Evolutionary conservation across 2,329 filamentous ascomycete genomes (phyloP).

Genomic region (Penicillium brevicompactum): DNA sequence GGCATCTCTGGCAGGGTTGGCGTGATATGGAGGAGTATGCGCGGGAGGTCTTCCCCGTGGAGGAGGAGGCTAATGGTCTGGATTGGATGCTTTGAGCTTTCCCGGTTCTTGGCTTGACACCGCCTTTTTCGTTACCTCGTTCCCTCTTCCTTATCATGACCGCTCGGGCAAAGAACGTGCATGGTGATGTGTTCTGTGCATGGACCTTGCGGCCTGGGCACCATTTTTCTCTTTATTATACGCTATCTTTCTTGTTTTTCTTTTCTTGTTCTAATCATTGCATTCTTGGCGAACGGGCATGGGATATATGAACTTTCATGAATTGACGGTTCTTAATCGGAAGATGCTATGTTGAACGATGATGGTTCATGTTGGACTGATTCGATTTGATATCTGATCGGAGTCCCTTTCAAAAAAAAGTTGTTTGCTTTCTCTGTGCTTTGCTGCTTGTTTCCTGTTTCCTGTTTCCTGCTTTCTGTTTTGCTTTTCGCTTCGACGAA

Average conservation of each 20-base stretch:
- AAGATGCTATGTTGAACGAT: constrained; percentile 18
- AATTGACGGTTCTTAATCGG: constrained; percentile 17
- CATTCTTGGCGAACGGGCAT: constrained; percentile 33
- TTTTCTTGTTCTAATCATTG: constrained; percentile 27
- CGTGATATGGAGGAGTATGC: constrained; percentile 93
- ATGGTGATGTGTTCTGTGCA: constrained; percentile 31
- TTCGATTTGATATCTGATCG: constrained; percentile 6
- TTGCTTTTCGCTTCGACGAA: not conserved
- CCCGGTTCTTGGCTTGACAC: not conserved
- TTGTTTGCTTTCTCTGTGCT: constrained; percentile 5
- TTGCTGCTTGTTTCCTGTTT: constrained; percentile 3
- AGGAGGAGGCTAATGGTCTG: constrained; percentile 90
- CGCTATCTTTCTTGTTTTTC: constrained; percentile 14
- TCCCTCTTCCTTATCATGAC: constrained; percentile 14
- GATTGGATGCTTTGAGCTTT: constrained; percentile 74
- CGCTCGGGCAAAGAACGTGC: constrained; percentile 21
- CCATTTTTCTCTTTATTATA: constrained; percentile 14
- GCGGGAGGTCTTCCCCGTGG: constrained; percentile 87
- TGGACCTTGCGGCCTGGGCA: constrained; percentile 16
- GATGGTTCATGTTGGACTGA: not conserved
- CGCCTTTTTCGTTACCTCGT: constrained; percentile 4
- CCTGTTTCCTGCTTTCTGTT: constrained; percentile 8
- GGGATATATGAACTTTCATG: constrained; percentile 27
- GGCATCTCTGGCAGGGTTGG: constrained; percentile 88
- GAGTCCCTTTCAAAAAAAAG: constrained; percentile 19